phyloP scores from a whole-genome alignment of 208 protist genomes.

The Wallacemonas sp. region DNA sequence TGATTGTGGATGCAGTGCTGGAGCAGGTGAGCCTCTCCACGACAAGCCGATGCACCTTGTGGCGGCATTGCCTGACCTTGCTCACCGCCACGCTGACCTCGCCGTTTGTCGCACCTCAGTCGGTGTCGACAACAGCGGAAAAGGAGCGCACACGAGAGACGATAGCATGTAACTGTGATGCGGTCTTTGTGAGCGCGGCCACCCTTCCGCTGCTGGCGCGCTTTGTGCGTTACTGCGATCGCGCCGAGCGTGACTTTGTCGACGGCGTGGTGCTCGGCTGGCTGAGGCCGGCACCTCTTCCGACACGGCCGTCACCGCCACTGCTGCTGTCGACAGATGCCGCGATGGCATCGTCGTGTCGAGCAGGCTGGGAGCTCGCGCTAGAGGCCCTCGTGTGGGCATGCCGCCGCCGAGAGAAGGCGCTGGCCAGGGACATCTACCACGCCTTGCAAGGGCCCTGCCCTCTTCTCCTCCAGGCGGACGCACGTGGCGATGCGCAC shows the following conservation, averaged over 20 bases:
- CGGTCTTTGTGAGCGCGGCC: not conserved
- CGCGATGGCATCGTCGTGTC: too few species aligned
- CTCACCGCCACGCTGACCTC: conserved; percentile 36
- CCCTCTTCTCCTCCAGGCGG: too few species aligned
- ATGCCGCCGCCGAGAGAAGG: conserved; percentile 43
- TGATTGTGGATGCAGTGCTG: conserved; percentile 47
- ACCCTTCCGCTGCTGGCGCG: conserved; percentile 43
- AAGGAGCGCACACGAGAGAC: too few species aligned
- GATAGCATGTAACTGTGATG: not conserved
- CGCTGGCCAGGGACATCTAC: conserved; percentile 20
- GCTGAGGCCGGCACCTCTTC: conserved; percentile 25
- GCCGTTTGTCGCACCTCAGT: conserved; percentile 24
- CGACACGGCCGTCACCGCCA: not conserved
- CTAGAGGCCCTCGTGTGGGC: conserved; percentile 58
- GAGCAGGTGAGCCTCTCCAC: conserved; percentile 52
- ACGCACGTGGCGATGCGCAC: too few species aligned
- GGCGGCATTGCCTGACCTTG: conserved; percentile 51
- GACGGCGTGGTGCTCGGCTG: conserved; percentile 45
- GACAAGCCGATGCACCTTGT: conserved; percentile 55
- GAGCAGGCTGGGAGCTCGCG: conserved; percentile 26
- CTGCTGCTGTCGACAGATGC: not conserved
- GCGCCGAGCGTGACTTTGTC: conserved; percentile 53
- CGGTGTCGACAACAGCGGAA: too few species aligned
- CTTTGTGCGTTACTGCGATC: conserved; percentile 61
- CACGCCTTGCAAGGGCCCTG: not conserved